A percentile compares a stretch with the other conserved stretches of the same genome.
These are phyloP conservation scores for Carallia pectinifolia DNA, from an alignment of 345 rosid species.

Conservation along the genomic window DNA sequence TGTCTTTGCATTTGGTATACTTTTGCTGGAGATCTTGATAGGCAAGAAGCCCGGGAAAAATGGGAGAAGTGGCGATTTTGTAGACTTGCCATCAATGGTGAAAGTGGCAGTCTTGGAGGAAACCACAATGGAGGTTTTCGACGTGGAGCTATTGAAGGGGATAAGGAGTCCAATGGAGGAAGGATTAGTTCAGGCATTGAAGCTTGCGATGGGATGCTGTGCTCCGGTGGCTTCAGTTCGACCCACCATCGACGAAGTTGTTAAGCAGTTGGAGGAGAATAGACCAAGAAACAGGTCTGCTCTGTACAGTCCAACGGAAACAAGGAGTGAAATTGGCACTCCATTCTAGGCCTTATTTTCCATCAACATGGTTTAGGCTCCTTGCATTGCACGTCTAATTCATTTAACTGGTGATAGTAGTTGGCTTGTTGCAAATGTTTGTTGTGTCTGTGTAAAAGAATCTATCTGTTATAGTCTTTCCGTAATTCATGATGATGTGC, in stretches of 20 bases:
- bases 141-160: slow-evolving; percentile 79
- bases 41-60: slow-evolving; percentile 89
- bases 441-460: neutral
- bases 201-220: slow-evolving; percentile 98
- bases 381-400: neutral
- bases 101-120: slow-evolving; percentile 96
- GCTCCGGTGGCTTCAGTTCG: slow-evolving; percentile 90
- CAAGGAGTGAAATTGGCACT: slow-evolving; percentile 80
- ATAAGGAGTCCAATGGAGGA: slow-evolving; percentile 95
- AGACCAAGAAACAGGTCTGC: slow-evolving; percentile 97
- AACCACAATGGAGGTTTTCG: slow-evolving; percentile 92
- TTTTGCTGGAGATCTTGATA: slow-evolving; percentile 79
- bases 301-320: slow-evolving; percentile 83
- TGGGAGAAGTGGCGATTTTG: slow-evolving; percentile 57
- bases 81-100: slow-evolving; percentile 82
- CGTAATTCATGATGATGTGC: slow-evolving; percentile 14
- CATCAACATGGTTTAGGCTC: slow-evolving; percentile 16
- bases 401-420: slow-evolving; percentile 5
- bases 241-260: slow-evolving; percentile 95
- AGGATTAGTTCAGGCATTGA: slow-evolving; percentile 90
- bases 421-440: slow-evolving; percentile 14
- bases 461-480: slow-evolving; percentile 3
- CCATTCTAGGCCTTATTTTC: slow-evolving; percentile 51
- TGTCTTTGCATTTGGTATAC: slow-evolving; percentile 89
- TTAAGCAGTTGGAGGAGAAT: slow-evolving; percentile 91